Evolutionary conservation across 257 asterid genomes (phyloP).

Genomic region (Oldenlandia corymbosa): DNA sequence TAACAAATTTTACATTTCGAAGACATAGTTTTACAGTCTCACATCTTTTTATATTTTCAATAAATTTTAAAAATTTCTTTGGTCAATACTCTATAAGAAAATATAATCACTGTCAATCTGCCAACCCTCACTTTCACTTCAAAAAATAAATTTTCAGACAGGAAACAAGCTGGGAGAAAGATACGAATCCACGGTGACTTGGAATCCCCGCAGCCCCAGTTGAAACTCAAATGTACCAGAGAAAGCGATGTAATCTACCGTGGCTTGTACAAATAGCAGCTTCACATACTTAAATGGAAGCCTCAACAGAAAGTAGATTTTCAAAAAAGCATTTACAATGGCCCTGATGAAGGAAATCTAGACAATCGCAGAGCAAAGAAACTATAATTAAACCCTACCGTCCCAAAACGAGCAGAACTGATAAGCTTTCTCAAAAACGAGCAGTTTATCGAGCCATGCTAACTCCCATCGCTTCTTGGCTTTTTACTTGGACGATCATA

Average conservation of each 20-base stretch:
- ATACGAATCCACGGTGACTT: too few species aligned
- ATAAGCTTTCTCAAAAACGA: neutral
- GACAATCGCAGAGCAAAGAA: slow-evolving; percentile 4
- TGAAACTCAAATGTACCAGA: neutral
- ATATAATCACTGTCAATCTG: too few species aligned
- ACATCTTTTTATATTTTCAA: too few species aligned
- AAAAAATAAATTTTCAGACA: too few species aligned
- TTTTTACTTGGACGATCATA: slow-evolving; percentile 39
- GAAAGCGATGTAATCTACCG: neutral
- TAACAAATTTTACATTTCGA: too few species aligned
- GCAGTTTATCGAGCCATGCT: slow-evolving; percentile 5
- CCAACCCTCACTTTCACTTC: too few species aligned
- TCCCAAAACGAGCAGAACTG: neutral
- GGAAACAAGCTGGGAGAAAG: too few species aligned
- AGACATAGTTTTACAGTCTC: too few species aligned
- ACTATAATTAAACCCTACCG: slow-evolving; percentile 7
- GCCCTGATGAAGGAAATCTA: neutral
- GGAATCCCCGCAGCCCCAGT: too few species aligned
- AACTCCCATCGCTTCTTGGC: slow-evolving; percentile 35
- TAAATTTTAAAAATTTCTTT: too few species aligned
- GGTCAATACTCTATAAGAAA: too few species aligned
- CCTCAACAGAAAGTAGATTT: slow-evolving; percentile 17
- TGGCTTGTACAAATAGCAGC: slow-evolving; percentile 26
- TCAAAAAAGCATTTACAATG: slow-evolving; percentile 4
- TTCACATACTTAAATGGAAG: slow-evolving; percentile 43